phyloP scores from a whole-genome alignment of 495 filamentous ascomycete genomes.

The Lophium mytilinum region DNA sequence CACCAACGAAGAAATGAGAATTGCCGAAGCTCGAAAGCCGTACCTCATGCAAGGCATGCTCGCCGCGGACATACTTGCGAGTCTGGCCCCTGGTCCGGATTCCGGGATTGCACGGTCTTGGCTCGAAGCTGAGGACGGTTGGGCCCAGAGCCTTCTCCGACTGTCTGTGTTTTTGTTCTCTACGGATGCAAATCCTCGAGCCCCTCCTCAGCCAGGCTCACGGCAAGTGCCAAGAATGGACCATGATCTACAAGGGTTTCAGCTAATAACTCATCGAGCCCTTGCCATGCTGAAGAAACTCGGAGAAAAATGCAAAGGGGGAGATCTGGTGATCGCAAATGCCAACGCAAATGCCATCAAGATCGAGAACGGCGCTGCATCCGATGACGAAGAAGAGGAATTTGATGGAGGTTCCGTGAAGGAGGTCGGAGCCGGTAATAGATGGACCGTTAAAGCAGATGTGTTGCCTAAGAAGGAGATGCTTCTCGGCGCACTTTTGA shows the following conservation, averaged over 20 bases:
- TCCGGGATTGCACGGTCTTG: slow-evolving; percentile 65
- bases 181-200: slow-evolving; percentile 17
- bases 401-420: slow-evolving; percentile 14
- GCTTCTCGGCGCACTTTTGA: slow-evolving; percentile 29
- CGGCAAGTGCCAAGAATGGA: slow-evolving; percentile 8
- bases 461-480: slow-evolving; percentile 32
- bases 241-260: slow-evolving; percentile 22
- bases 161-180: slow-evolving; percentile 62
- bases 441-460: slow-evolving; percentile 24
- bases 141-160: slow-evolving; percentile 67
- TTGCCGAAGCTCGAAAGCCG: slow-evolving; percentile 74
- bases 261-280: slow-evolving; percentile 37
- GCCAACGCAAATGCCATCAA: slow-evolving; percentile 1
- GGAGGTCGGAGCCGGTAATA: slow-evolving; percentile 6
- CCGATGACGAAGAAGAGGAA: slow-evolving; percentile 8
- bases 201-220: slow-evolving; percentile 27
- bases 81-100: slow-evolving; percentile 64
- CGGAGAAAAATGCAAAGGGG: slow-evolving; percentile 39
- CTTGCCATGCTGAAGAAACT: slow-evolving; percentile 51
- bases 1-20: slow-evolving; percentile 35
- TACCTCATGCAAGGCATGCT: slow-evolving; percentile 85
- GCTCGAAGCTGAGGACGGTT: slow-evolving; percentile 79
- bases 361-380: background rate
- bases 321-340: slow-evolving; percentile 7
- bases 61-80: slow-evolving; percentile 79